These are phyloP conservation scores for Chrysosporium queenslandicum DNA, from an alignment of 2,329 filamentous ascomycete species.

Conservation along the genomic window DNA sequence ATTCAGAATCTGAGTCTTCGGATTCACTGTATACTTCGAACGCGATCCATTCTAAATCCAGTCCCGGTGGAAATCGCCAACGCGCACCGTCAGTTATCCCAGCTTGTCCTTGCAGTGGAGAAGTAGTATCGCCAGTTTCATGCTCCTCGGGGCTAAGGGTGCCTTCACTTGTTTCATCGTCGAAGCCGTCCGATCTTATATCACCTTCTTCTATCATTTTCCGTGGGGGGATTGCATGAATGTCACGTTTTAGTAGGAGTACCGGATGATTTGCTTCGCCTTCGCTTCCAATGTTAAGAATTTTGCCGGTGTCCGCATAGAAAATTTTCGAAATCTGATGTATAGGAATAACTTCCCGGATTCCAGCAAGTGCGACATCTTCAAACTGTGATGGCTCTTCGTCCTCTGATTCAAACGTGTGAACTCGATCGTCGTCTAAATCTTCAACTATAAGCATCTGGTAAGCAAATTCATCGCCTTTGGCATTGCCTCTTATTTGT, in stretches of 20 bases:
- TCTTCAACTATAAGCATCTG: conserved; percentile 77
- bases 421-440: conserved; percentile 59
- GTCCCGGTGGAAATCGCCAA: conserved; percentile 58
- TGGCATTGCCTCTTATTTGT: conserved; percentile 34
- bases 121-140: conserved; percentile 27
- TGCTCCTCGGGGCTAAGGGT: conserved; percentile 34
- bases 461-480: conserved; percentile 61
- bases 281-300: conserved; percentile 68
- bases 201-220: conserved; percentile 46
- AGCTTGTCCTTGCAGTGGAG: background rate
- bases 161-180: conserved; percentile 26
- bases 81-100: conserved; percentile 28
- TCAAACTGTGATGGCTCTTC: conserved; percentile 50
- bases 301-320: conserved; percentile 81
- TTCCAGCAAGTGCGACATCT: conserved; percentile 51
- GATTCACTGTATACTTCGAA: conserved; percentile 70
- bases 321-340: conserved; percentile 81
- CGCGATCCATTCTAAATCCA: conserved; percentile 86
- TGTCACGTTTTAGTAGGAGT: conserved; percentile 62
- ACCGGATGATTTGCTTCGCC: conserved; percentile 63
- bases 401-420: conserved; percentile 54
- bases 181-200: conserved; percentile 28
- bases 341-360: conserved; percentile 57
- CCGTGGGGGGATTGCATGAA: conserved; percentile 52
- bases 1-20: conserved; percentile 45